Percentiles rank a stretch among this genome's conserved stretches.
Evolutionary conservation across 2,329 filamentous ascomycete species (phyloP).

Genomic region (Echinosphaeria canescens): DNA sequence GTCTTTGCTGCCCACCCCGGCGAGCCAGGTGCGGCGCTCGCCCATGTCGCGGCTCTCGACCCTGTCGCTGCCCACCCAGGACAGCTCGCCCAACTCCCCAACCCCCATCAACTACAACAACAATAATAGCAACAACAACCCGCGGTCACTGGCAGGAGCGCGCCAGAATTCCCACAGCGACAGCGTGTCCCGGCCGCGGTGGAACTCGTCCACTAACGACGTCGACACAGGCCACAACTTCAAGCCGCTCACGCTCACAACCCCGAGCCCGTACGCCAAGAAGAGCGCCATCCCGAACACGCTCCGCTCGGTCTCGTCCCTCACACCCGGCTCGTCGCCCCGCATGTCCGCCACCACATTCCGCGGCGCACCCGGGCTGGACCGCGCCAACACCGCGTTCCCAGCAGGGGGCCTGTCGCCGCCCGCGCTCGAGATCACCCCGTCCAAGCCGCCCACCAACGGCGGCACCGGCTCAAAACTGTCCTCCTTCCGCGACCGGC

Average conservation of each 20-base stretch:
- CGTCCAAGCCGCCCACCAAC: slow-evolving; percentile 19
- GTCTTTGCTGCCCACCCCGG: slow-evolving; percentile 22
- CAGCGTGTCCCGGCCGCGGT: slow-evolving; percentile 56
- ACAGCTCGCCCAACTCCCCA: slow-evolving; percentile 19
- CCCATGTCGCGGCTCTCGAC: slow-evolving; percentile 21
- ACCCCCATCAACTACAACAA: no score
- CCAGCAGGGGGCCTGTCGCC: no score
- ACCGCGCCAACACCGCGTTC: no score
- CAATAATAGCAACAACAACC: slow-evolving; percentile 24
- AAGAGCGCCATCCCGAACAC: slow-evolving; percentile 16
- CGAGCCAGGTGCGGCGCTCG: slow-evolving; percentile 17
- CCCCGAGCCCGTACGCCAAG: slow-evolving; percentile 33
- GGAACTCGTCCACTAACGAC: slow-evolving; percentile 43
- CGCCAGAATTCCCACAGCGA: no score
- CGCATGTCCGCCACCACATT: slow-evolving; percentile 27
- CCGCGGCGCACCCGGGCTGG: slow-evolving; percentile 20
- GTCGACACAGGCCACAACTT: slow-evolving; percentile 48
- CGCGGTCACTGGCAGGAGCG: no score
- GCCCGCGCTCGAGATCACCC: slow-evolving; percentile 20
- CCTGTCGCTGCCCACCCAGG: slow-evolving; percentile 22
- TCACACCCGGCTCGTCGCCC: slow-evolving; percentile 18
- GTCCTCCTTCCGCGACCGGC: slow-evolving; percentile 26
- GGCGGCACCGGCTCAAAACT: slow-evolving; percentile 18
- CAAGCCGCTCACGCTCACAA: slow-evolving; percentile 36
- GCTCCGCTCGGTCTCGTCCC: slow-evolving; percentile 17